Conservation (phyloP, 257 asterid species). For the Solanum arcanum region DNA sequence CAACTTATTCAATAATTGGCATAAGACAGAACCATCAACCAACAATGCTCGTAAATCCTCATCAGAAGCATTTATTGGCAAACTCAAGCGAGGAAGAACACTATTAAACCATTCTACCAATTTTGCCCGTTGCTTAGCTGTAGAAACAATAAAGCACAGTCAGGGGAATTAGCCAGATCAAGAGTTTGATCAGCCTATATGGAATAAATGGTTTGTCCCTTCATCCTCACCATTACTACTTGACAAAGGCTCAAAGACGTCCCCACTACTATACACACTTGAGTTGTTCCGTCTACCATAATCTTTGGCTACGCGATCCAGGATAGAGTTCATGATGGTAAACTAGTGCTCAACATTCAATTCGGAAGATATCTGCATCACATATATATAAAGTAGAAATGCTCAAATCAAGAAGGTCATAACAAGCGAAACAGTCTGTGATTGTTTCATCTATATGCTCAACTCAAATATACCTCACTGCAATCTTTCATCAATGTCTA, state of each 20-base stretch:
- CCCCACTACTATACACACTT: conserved; percentile 27
- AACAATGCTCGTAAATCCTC: conserved; percentile 57
- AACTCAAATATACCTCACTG: background rate
- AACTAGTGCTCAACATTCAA: background rate
- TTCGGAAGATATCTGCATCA: background rate
- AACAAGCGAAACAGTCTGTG: background rate
- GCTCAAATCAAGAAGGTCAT: background rate
- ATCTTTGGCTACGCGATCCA: conserved; percentile 31
- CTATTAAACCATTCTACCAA: conserved; percentile 68
- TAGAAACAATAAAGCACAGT: background rate
- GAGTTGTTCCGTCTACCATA: conserved; percentile 23
- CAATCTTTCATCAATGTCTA: background rate
- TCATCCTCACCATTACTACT: conserved; percentile 42
- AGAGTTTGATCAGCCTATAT: background rate
- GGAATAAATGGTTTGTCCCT: background rate
- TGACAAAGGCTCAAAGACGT: conserved; percentile 51
- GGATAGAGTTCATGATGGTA: conserved; percentile 6
- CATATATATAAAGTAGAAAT: background rate
- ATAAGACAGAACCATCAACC: conserved; percentile 56
- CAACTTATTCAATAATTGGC: conserved; percentile 52
- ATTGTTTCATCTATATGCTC: background rate
- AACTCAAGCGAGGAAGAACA: conserved; percentile 37
- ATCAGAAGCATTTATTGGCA: conserved; percentile 65
- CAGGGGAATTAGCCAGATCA: background rate
- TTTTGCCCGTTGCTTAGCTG: conserved; percentile 51